phyloP scores from a whole-genome alignment of 1,284 basidiomycete species.

The Kwoniella shivajii region DNA sequence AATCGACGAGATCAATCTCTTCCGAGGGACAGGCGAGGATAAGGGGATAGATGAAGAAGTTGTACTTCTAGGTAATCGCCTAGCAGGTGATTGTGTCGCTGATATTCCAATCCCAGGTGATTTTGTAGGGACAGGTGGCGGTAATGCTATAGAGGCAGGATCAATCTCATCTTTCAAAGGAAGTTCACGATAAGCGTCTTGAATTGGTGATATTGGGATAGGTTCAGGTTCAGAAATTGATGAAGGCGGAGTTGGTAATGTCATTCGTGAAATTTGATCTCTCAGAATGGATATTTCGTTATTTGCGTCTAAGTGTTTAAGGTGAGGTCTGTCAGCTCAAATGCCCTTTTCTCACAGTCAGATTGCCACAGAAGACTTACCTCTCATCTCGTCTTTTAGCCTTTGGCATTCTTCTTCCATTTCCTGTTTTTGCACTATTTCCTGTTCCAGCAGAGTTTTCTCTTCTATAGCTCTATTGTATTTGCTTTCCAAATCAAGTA shows the following conservation, averaged over 20 bases:
- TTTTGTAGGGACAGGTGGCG: conserved; percentile 13
- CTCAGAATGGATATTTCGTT: conserved; percentile 80
- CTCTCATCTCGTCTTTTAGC: conserved; percentile 88
- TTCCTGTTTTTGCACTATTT: conserved; percentile 86
- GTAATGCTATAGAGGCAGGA: conserved; percentile 8
- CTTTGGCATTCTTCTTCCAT: conserved; percentile 91
- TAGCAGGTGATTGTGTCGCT: conserved; percentile 15
- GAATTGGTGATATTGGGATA: conserved; percentile 38
- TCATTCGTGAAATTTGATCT: conserved; percentile 60
- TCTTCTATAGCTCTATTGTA: conserved; percentile 92
- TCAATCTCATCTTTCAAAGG: conserved; percentile 4
- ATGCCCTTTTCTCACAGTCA: no score
- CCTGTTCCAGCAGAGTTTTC: conserved; percentile 95
- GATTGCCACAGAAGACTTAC: conserved; percentile 56
- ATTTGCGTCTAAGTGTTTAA: conserved; percentile 59
- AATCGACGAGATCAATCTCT: conserved; percentile 12
- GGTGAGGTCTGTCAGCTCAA: not conserved
- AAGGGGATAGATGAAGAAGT: conserved; percentile 55
- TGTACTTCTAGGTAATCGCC: conserved; percentile 22
- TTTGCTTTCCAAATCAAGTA: conserved; percentile 86
- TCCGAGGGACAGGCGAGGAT: conserved; percentile 26
- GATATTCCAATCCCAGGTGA: not conserved
- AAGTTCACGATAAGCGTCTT: conserved; percentile 20
- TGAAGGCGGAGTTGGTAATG: conserved; percentile 44
- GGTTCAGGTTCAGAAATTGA: conserved; percentile 19